Percentiles rank a stretch among this genome's conserved stretches.
These are phyloP conservation scores for Monosporascus sp. DNA, from an alignment of 2,329 filamentous ascomycete species.

Conservation along the genomic window DNA sequence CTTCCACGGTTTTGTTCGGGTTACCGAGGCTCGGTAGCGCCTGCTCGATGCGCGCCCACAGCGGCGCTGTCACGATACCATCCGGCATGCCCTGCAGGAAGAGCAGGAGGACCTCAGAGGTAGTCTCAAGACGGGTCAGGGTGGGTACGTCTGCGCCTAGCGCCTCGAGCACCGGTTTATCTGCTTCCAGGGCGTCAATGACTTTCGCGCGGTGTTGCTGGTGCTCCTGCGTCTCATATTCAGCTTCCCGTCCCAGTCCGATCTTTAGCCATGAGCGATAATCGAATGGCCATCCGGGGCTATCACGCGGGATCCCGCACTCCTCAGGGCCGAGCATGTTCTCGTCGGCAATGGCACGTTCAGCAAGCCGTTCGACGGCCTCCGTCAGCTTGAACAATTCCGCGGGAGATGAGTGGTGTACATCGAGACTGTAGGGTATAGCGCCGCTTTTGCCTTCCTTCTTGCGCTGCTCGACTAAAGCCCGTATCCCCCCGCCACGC, in stretches of 20 bases:
- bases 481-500: conserved; percentile 63
- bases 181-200: conserved; percentile 68
- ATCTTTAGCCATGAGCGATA: conserved; percentile 20
- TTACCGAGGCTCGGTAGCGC: conserved; percentile 38
- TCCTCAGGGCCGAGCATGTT: conserved; percentile 53
- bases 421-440: conserved; percentile 51
- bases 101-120: conserved; percentile 64
- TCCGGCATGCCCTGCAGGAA: conserved; percentile 75
- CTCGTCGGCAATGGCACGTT: conserved; percentile 54
- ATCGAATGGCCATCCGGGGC: conserved; percentile 56
- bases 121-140: conserved; percentile 65
- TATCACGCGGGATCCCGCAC: conserved; percentile 43
- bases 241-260: conserved; percentile 4
- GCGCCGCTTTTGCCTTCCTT: conserved; percentile 32
- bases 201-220: conserved; percentile 30
- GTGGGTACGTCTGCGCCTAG: conserved; percentile 60
- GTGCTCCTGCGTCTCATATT: conserved; percentile 11
- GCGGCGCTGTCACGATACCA: conserved; percentile 64
- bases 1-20: conserved; percentile 12
- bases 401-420: conserved; percentile 75
- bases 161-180: conserved; percentile 52
- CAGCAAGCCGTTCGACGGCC: conserved; percentile 56
- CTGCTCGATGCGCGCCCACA: conserved; percentile 67
- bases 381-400: conserved; percentile 89
- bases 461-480: conserved; percentile 31